Evolutionary conservation across 495 filamentous ascomycete species (phyloP).

Genomic region (Clohesyomyces aquaticus): DNA sequence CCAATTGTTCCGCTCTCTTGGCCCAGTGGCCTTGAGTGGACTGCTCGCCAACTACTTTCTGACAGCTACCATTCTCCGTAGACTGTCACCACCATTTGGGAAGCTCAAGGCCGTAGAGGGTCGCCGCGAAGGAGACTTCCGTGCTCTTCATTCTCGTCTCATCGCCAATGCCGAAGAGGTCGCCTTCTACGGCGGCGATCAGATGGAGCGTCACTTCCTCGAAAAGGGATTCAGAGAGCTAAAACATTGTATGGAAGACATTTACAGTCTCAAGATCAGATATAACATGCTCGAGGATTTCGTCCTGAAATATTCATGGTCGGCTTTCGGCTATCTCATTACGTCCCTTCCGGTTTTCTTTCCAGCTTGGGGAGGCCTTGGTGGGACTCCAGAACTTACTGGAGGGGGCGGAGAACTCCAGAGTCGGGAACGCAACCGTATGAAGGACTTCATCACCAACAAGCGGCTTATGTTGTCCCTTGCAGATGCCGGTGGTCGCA

Average conservation of each 20-base stretch:
- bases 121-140: constrained; percentile 90
- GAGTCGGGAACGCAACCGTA: constrained; percentile 76
- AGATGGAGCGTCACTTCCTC: constrained; percentile 88
- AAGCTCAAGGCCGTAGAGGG: constrained; percentile 95
- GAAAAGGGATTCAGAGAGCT: constrained; percentile 88
- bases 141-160: constrained; percentile 83
- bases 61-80: constrained; percentile 84
- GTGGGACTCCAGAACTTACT: constrained; percentile 67
- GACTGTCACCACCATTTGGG: constrained; percentile 90
- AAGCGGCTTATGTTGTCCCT: constrained; percentile 97
- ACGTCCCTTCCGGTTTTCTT: constrained; percentile 93
- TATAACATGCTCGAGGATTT: constrained; percentile 99
- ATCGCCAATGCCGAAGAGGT: constrained; percentile 98
- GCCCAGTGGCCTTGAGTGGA: constrained; percentile 82
- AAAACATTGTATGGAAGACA: constrained; percentile 92
- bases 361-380: constrained; percentile 88
- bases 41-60: constrained; percentile 89
- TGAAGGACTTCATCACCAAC: constrained; percentile 99
- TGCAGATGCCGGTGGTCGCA: constrained; percentile 91
- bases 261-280: constrained; percentile 92
- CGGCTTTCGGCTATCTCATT: constrained; percentile 91
- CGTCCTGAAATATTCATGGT: constrained; percentile 98
- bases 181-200: constrained; percentile 96
- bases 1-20: constrained; percentile 89
- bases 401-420: constrained; percentile 44